Evolutionary conservation across 495 filamentous ascomycete species (phyloP).

Genomic region (Penicillium argentinense): DNA sequence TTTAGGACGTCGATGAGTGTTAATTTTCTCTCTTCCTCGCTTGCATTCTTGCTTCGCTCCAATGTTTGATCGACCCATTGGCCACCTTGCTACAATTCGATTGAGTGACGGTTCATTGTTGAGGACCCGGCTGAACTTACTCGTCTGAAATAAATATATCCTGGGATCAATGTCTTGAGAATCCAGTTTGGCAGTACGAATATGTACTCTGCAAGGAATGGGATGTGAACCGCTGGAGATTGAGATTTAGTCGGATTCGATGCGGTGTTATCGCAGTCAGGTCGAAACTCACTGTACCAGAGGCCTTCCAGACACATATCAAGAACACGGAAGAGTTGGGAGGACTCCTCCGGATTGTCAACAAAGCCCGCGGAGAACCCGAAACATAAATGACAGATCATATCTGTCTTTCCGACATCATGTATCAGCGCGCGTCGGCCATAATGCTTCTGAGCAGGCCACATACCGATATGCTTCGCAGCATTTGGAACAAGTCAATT

Average conservation of each 20-base stretch:
- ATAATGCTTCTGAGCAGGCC: background rate
- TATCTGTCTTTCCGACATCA: slow-evolving; percentile 1
- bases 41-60: background rate
- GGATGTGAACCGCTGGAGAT: background rate
- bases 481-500: background rate
- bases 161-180: background rate
- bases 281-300: background rate
- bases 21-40: background rate
- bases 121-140: no score
- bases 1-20: background rate
- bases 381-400: background rate
- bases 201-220: background rate
- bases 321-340: background rate
- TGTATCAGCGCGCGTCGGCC: background rate
- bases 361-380: background rate
- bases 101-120: background rate
- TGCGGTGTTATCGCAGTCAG: background rate
- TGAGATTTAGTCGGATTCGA: background rate
- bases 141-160: background rate
- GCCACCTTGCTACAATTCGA: background rate
- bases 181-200: background rate
- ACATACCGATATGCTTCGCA: background rate
- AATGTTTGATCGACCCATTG: background rate
- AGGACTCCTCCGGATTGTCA: background rate
- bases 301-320: slow-evolving; percentile 1